phyloP scores from a whole-genome alignment of 352 stramenopile species.

The Globisporangium viniferum region DNA sequence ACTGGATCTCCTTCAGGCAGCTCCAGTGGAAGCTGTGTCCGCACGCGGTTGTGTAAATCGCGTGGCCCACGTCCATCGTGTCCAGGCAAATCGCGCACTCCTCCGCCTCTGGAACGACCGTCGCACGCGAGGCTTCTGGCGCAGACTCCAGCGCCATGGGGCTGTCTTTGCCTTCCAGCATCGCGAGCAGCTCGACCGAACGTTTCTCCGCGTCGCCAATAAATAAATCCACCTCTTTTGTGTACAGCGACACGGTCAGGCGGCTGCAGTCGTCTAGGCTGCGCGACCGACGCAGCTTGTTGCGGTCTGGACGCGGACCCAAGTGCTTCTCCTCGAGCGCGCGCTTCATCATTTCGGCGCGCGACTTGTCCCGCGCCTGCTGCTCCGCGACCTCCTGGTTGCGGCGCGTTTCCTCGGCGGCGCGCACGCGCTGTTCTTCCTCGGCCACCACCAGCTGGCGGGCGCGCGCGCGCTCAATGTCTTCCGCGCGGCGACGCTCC shows the following conservation, averaged over 20 bases:
- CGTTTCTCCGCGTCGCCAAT: constrained; percentile 62
- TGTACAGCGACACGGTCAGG: constrained; percentile 26
- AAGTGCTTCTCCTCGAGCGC: constrained; percentile 59
- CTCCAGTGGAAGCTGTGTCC: constrained; percentile 86
- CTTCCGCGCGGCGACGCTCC: constrained; percentile 60
- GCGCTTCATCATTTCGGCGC: constrained; percentile 40
- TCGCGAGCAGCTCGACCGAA: constrained; percentile 36
- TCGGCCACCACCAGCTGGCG: constrained; percentile 69
- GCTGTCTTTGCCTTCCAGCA: constrained; percentile 9
- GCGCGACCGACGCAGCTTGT: constrained; percentile 35
- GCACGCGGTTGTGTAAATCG: constrained; percentile 82
- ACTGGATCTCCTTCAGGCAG: constrained; percentile 82
- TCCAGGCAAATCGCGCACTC: constrained; percentile 87
- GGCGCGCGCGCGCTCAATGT: constrained; percentile 68
- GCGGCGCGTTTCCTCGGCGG: constrained; percentile 44
- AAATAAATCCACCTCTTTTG: constrained; percentile 48
- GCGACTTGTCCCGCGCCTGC: constrained; percentile 29
- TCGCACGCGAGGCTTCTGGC: constrained; percentile 15
- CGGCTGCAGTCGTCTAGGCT: constrained; percentile 55
- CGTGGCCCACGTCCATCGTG: constrained; percentile 72
- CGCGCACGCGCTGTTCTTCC: constrained; percentile 57
- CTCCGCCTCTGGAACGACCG: constrained; percentile 60
- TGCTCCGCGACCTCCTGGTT: constrained; percentile 50
- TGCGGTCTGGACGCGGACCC: constrained; percentile 43
- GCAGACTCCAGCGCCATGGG: constrained; percentile 22